Evolutionary conservation across 2,329 filamentous ascomycete species (phyloP), one percentile per base, ranked within the genome.

Genomic region (Calonectria fujianensis): DNA sequence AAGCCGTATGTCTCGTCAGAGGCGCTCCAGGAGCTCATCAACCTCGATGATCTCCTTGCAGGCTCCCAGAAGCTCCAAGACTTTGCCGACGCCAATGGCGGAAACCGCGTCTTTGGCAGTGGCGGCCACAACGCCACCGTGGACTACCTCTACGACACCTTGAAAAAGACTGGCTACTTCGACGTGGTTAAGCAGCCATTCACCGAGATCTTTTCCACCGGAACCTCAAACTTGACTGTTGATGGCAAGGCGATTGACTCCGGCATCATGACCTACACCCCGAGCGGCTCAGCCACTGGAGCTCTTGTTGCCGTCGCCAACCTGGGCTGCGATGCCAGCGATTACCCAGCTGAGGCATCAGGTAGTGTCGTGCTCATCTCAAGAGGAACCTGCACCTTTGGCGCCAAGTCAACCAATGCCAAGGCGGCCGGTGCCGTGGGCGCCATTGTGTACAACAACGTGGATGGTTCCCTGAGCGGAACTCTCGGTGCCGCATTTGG

Each of bases 391-490:
- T 94, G 93, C 81, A 78, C 87, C 20, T 94, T 94, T 72, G 88
- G 86, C 10, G 79, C 87, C 29, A 94, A 94, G 85, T 87, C 90
- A 9, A 83, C 86, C 48, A 84, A 88, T 24, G 92, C 92, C 31
- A 89, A 89, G 73, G 80, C 83, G 0, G 91, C 92, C 2, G 91
- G 92, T 24, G 93, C 93, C 1, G 82, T 83, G 0, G 93, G 85
- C 1, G 88, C 88, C 0, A 80, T 94, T 69, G 86, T 94, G 74
- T 93, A 93, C 84, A 93, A 94, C 86, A 93, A 93, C 74, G 88
- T 85, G 4, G 82, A 87, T 0, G 91, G 90, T 3, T 73, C 82
- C 4, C 71, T 87, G 1, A 81, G 88, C 9, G 92, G 91, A 37
- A 93, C 91, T 2, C 85, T 94, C 1, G 91, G 91, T 64, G 83